Evolutionary conservation across 768 basidiomycete species (phyloP).

Genomic region (Xerocomellus chrysenteron): DNA sequence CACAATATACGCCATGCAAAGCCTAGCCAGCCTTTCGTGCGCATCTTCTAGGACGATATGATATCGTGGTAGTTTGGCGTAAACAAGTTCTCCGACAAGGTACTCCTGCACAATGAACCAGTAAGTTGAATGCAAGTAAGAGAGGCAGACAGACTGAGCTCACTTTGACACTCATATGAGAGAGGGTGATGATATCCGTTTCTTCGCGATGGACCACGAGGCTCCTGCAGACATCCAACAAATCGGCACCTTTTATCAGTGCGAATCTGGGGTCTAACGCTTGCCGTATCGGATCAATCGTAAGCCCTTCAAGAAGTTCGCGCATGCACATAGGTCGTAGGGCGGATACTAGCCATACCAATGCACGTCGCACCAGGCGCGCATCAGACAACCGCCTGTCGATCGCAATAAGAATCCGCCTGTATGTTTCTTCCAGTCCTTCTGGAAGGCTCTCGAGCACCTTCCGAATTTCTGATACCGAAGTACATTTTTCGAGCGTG

Average conservation of each 20-base stretch:
- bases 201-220: conserved; percentile 4
- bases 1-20: conserved; percentile 5
- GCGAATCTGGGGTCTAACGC: not conserved
- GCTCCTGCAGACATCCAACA: not conserved
- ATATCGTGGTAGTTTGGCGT: not conserved
- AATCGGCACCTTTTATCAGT: not conserved
- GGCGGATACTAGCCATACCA: conserved; percentile 6
- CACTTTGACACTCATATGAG: conserved; percentile 16
- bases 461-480: not conserved
- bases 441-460: conserved; percentile 3
- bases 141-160: not conserved
- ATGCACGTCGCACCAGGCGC: not conserved
- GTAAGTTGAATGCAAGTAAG: too few relatives aligned
- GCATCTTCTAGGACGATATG: conserved; percentile 2
- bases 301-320: conserved; percentile 4
- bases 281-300: not conserved
- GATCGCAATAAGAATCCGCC: conserved; percentile 11
- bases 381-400: not conserved
- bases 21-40: conserved; percentile 2
- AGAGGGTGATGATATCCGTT: conserved; percentile 1
- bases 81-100: not conserved
- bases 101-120: conserved; percentile 1
- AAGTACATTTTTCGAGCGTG: not conserved
- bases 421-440: conserved; percentile 15
- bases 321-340: conserved; percentile 1